These are phyloP conservation scores for Lentinula sp. DNA, from an alignment of 768 basidiomycete species.

Conservation along the genomic window DNA sequence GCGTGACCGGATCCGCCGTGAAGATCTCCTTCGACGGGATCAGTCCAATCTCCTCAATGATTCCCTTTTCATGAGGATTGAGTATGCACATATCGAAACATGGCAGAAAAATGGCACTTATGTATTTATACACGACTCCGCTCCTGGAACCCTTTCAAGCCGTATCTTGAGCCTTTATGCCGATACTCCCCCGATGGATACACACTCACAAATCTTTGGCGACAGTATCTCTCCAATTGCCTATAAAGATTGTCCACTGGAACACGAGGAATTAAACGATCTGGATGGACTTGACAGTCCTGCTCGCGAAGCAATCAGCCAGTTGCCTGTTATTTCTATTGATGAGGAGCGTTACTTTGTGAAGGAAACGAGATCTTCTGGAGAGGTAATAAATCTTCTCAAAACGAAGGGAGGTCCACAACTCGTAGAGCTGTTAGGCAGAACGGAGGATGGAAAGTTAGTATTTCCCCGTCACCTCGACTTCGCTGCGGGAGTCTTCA, in stretches of 20 bases:
- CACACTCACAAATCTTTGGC: conserved; percentile 5
- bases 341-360: conserved; percentile 4
- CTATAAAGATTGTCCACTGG: not conserved
- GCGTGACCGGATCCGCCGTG: not conserved
- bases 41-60: not conserved
- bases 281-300: not conserved
- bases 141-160: conserved; percentile 8
- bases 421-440: conserved; percentile 8
- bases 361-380: not conserved
- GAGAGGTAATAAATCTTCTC: conserved; percentile 7
- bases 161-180: conserved; percentile 10
- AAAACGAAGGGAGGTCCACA: conserved; percentile 4
- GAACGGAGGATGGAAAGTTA: conserved; percentile 6
- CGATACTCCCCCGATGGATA: conserved; percentile 4
- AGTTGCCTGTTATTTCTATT: conserved; percentile 5
- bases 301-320: not conserved
- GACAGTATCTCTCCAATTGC: conserved; percentile 1
- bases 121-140: conserved; percentile 3
- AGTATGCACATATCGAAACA: not conserved
- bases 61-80: not conserved
- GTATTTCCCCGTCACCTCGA: conserved; percentile 4
- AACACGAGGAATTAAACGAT: not conserved
- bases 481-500: not conserved
- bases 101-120: conserved; percentile 1
- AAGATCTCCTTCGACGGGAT: not conserved